phyloP scores from a whole-genome alignment of 2,329 filamentous ascomycete genomes.

The Parastagonospora nodorum region DNA sequence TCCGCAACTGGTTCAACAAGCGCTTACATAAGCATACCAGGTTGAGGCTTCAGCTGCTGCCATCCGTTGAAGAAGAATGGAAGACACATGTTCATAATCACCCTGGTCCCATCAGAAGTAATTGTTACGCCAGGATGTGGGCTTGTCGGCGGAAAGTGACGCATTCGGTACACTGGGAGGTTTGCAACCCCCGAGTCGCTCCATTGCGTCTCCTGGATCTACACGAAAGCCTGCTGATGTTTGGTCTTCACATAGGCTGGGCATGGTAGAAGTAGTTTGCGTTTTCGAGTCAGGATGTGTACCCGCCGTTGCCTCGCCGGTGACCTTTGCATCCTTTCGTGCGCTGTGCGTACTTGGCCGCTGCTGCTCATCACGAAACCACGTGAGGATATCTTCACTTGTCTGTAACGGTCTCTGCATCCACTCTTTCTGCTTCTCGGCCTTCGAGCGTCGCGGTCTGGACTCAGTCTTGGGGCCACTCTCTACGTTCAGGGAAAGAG shows the following conservation, averaged over 20 bases:
- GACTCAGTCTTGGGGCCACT: background rate
- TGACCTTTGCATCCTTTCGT: background rate
- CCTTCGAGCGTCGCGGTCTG: slow-evolving; percentile 20
- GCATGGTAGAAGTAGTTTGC: too few relatives aligned
- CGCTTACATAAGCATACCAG: background rate
- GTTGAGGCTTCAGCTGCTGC: background rate
- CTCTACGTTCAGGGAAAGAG: background rate
- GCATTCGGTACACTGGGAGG: slow-evolving; percentile 3
- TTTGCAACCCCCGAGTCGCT: slow-evolving; percentile 1
- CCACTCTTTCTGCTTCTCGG: slow-evolving; percentile 30
- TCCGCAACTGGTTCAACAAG: background rate
- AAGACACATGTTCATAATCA: too few relatives aligned
- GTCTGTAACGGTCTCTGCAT: slow-evolving; percentile 25
- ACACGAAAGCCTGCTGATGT: too few relatives aligned
- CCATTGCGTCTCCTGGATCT: background rate
- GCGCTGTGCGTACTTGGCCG: background rate
- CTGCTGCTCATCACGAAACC: slow-evolving; percentile 21
- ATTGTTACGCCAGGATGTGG: slow-evolving; percentile 4
- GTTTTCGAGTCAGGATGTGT: too few relatives aligned
- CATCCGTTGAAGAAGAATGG: background rate
- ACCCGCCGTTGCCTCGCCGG: background rate
- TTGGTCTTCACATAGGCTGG: too few relatives aligned
- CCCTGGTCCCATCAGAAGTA: slow-evolving; percentile 3
- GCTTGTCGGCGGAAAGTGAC: background rate
- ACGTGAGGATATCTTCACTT: slow-evolving; percentile 21